Evolutionary conservation across 495 filamentous ascomycete species (phyloP).

Genomic region (Podospora comata): DNA sequence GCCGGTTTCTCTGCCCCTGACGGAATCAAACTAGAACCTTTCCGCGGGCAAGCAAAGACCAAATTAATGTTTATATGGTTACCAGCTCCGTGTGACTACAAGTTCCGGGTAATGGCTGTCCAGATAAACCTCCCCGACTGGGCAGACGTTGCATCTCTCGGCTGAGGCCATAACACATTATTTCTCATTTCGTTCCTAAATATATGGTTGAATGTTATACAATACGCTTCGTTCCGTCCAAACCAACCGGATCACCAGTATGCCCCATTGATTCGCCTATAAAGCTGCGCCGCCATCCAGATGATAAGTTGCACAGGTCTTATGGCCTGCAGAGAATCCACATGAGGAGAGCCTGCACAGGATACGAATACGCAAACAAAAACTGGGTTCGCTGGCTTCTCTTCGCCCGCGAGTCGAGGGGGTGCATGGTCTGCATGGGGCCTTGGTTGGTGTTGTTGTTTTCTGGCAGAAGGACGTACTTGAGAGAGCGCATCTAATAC

Average conservation of each 20-base stretch:
- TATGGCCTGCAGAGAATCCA: slow-evolving; percentile 67
- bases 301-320: not conserved
- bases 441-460: slow-evolving; percentile 62
- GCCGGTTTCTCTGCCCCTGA: not conserved
- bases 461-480: slow-evolving; percentile 94
- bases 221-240: not conserved
- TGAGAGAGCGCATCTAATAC: slow-evolving; percentile 80
- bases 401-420: slow-evolving; percentile 63
- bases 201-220: not conserved
- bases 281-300: not conserved
- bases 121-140: not conserved
- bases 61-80: not conserved
- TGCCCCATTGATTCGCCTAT: not conserved
- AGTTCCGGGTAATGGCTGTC: not conserved
- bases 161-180: not conserved
- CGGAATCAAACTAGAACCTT: not conserved
- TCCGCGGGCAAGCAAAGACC: not conserved
- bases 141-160: not conserved
- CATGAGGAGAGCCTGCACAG: slow-evolving; percentile 92
- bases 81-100: not conserved
- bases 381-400: slow-evolving; percentile 90
- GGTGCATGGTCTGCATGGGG: slow-evolving; percentile 70
- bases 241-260: not conserved
- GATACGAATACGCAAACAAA: slow-evolving; percentile 89
- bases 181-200: not conserved